Evolutionary conservation across 2,329 filamentous ascomycete genomes (phyloP), one percentile per base, ranked within the genome.

Genomic region (Fusarium sp.): DNA sequence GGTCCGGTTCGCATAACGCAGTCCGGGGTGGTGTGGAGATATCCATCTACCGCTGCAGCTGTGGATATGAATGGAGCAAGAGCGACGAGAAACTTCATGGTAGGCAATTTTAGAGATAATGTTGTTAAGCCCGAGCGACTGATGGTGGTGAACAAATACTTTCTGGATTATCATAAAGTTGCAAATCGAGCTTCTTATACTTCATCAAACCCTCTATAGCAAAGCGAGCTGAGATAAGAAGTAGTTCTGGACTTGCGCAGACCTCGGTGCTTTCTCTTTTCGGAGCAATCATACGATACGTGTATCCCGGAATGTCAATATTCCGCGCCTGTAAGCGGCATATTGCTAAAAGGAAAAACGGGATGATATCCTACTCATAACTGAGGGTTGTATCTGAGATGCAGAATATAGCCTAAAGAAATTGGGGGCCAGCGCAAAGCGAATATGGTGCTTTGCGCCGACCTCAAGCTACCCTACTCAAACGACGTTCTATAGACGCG

Each of bases 371-470:
- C 9, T 6, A 10, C n/a, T 15, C 5, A 7, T 6, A 24, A 4
- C 3, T 3, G 6, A 5, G 11, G 20, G 30, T 34, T 15, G 11
- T 9, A 50, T 34, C 16, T 12, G 2, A 18, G 10, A n/a, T 8
- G 15, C 15, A 11, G 20, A 0, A 24, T 51, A 51, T 34, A 51
- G 30, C 29, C 30, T 51, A n/a, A 51, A 38, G 10, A 12, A 38
- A 12, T 7, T 38, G 18, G 10, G 4, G 18, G 0, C 18, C 34
- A 38, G 5, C 16, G 9, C 16, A 38, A 4, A n/a, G 3, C 34
- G 0, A 7, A 38, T 38, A 1, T 12, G 34, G 18, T n/a, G 2
- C 0, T 12, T 38, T 38, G 34, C 2, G 6, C 18, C 34, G 34
- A 38, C 18, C 10, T 38, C 34, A 38, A n/a, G 18, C 34, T 7